Evolutionary conservation across 257 asterid species (phyloP), one percentile per base, ranked within the genome.

Genomic region (Leonotis leonurus): DNA sequence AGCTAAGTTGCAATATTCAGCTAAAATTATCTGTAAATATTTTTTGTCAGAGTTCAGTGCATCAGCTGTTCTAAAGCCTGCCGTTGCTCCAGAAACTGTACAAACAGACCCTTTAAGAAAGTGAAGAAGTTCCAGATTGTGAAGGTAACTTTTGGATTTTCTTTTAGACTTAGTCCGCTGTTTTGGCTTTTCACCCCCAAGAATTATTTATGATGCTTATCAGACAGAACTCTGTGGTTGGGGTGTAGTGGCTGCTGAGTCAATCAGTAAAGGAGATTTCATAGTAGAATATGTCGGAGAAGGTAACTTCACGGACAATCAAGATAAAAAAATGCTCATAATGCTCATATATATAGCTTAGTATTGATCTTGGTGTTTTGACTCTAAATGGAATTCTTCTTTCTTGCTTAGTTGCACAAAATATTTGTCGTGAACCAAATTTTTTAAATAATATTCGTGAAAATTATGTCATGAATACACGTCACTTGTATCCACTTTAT

Each of bases 21-120:
- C 12, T 49, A 18, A 45, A 22, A 48, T 35, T 72, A 63, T 53
- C 60, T 45, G 8, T 75, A 52, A 25, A 25, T 26, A 29, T 75
- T 65, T 56, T 20, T 54, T 41, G 51, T 72, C 68, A 92, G 98
- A 78, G 89, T 89, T 69, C 95, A 86, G 85, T 80, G 83, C 74
- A 83, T 92, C 58, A 92, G 98, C 84, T 92, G 98, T 83, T 86
- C 97, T 30, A 92, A 84, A 81, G 86, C 88, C 67, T 92, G 98
- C 33, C 83, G 27, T 62, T 92, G 98, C 83, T 84, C 95, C 48
- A 89, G 70, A 66, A 70, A 62, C 56, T 89, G 97, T 73, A 46
- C 76, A 68, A 92, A 92, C 77, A 80, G 97, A 62, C 97, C 97
- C 43, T 92, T 92, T 62, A 83, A 81, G 77, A 85, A 85, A 73